These are phyloP conservation scores for Cryptosporidium canis DNA, from an alignment of 169 alveolate species.

Conservation along the genomic window DNA sequence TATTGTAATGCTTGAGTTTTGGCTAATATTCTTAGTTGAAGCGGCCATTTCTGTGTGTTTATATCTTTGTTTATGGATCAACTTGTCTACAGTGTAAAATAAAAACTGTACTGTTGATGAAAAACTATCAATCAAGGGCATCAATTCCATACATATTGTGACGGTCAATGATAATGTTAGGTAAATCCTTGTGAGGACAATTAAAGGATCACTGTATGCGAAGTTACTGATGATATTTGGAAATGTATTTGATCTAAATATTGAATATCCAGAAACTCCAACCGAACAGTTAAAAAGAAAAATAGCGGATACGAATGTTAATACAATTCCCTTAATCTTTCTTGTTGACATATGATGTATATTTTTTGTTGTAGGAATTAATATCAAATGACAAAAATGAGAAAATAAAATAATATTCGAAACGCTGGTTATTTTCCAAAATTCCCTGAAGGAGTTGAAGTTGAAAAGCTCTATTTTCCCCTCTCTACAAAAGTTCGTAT, in stretches of 20 bases:
- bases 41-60: neutral
- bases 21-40: neutral
- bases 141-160: conserved; percentile 60
- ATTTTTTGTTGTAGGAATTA: conserved; percentile 51
- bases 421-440: conserved; percentile 45
- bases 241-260: conserved; percentile 43
- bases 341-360: conserved; percentile 23
- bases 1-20: neutral
- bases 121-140: conserved; percentile 47
- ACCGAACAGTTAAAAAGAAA: conserved; percentile 34
- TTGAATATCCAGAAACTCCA: conserved; percentile 52
- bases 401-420: conserved; percentile 52
- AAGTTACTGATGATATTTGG: conserved; percentile 62
- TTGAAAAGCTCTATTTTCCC: conserved; percentile 28
- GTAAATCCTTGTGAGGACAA: conserved; percentile 15
- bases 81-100: neutral
- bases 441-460: neutral
- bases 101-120: neutral
- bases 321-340: conserved; percentile 54
- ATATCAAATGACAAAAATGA: conserved; percentile 44
- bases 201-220: conserved; percentile 39
- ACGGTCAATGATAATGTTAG: conserved; percentile 40
- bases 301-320: conserved; percentile 18
- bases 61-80: neutral
- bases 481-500: conserved; percentile 27